Base-by-base conservation (phyloP, 768 basidiomycete species). In the Leccinum barrowsii region DNA sequence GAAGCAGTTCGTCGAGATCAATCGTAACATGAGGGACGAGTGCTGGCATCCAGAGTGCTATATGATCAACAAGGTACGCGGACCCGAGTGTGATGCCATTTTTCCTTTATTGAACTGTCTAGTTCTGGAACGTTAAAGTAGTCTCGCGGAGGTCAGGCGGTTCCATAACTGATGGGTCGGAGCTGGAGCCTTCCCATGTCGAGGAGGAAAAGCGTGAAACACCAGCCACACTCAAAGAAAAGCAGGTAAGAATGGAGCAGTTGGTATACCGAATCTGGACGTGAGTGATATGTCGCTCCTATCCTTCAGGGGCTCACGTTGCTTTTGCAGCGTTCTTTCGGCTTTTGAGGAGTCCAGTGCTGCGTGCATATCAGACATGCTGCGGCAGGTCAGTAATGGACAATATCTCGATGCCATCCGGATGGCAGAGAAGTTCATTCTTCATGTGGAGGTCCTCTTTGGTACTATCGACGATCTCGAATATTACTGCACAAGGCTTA, bases 21-120 rank as follows among this genome's bases (percentile, higher is more conserved):
- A 99, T 69, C 85, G 97, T 59, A 98, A 98, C 75, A 92, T 91
- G 83, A 82, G 88, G 63, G 95, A 99, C 75, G 97, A 99, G 77
- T 98, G 96, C 70, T 99, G 97, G 96, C 97, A 99, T 81, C 97
- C 97, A 55, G 97, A 99, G 74, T 99, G 97, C 73, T 98, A 98
- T 74, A 98, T 98, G 96, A 98, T 99, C 65, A 96, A 98, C 76
- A 98, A 98, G 82, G 95, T 96, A 62, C 57, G 82, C 62, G 1
- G 10, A 46, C 7, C 44, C 28, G 47, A 17, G 53, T 57, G 50
- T 7, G 21, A n/a, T 30, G 42, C 30, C 30, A 50, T 59, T 28
- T 8, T 13, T 50, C 53, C 42, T 50, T 69, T 28, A 71, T 62
- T 19, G 17, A 57, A 32, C 34, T 48, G 7, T 58, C 26, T 71